Evolutionary conservation across 257 asterid genomes (phyloP), one percentile per base, ranked within the genome.

Genomic region (Striga asiatica): DNA sequence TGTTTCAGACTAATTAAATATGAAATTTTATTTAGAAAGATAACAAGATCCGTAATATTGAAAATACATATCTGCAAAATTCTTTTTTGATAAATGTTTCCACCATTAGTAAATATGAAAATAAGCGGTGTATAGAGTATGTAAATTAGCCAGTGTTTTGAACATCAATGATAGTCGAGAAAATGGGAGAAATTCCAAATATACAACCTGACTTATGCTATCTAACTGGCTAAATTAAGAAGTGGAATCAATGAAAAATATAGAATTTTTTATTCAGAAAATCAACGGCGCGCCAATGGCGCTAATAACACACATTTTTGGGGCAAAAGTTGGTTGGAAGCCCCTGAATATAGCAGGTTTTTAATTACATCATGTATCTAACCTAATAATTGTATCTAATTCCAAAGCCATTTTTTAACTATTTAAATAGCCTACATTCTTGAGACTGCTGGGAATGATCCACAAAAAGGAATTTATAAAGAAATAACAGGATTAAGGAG

Each of bases 291-390:
- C 49, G 28, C 61, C 61, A 39, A 2, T 29, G 0, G 11, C 18
- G 41, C 8, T 5, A 7, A 38, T 5, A 32, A 0, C 8, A 0
- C 49, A 21, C 23, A 35, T 23, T 51, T 41, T 27, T 14, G 19
- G 56, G 39, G 29, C 60, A 38, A 50, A 50, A 37, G 4, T 51
- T 51, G 45, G 13, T 20, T 18, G 62, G 62, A 46, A 8, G 62
- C 38, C 68, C 62, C 47, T 64, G 12, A 64, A 37, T 47, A 34
- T 64, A 64, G 58, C 58, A 11, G 24, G 2, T 24, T 27, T 39
- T 22, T 11, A 22, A 24, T 14, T 18, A 18, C 32, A 59, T 10
- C 18, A 25, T 52, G 46, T 28, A 42, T 32, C 63, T 32, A 54
- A 25, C 37, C 62, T 27, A 31, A 23, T 1, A 56, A 55, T 0